A percentile compares a stretch with the other conserved stretches of the same genome.
Conservation (phyloP, 805 yeast species). For the Kurtzmaniella fragi region DNA sequence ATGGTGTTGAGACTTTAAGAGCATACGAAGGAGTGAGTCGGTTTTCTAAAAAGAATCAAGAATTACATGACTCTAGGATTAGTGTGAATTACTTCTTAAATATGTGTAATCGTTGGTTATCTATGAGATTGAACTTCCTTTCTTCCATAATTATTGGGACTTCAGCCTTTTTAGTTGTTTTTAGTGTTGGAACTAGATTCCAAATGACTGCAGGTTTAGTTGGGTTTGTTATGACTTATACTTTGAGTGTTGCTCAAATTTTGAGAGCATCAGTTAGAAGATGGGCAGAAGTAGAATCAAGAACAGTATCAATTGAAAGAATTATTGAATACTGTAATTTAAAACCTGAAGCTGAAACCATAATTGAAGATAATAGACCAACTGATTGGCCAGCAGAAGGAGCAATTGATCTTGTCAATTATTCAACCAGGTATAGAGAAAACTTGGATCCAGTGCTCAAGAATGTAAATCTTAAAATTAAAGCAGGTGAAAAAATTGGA, state of each 20-base stretch:
- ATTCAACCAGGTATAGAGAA: conserved; percentile 20
- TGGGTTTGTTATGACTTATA: conserved; percentile 24
- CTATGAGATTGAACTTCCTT: conserved; percentile 19
- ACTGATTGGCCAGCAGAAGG: conserved; percentile 19
- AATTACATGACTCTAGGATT: conserved; percentile 15
- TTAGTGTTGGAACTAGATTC: conserved; percentile 10
- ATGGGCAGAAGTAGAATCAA: conserved; percentile 22
- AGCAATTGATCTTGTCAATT: conserved; percentile 16
- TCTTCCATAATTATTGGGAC: conserved; percentile 16
- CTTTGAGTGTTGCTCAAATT: conserved; percentile 17
- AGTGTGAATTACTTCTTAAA: conserved; percentile 16
- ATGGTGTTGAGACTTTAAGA: conserved; percentile 23
- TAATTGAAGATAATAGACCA: conserved; percentile 10
- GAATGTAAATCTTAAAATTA: conserved; percentile 17
- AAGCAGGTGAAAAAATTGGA: conserved; percentile 21
- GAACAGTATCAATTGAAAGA: conserved; percentile 21
- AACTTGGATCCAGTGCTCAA: conserved; percentile 21
- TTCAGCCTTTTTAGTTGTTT: conserved; percentile 15
- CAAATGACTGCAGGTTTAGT: conserved; percentile 21
- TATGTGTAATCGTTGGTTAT: conserved; percentile 22
- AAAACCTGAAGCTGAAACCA: conserved; percentile 12
- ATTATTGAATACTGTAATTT: conserved; percentile 20
- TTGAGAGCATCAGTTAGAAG: conserved; percentile 17
- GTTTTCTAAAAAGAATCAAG: conserved; percentile 16
- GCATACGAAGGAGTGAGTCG: conserved; percentile 20